Conservation (phyloP, 495 filamentous ascomycete species). For the Cudoniella acicularis region DNA sequence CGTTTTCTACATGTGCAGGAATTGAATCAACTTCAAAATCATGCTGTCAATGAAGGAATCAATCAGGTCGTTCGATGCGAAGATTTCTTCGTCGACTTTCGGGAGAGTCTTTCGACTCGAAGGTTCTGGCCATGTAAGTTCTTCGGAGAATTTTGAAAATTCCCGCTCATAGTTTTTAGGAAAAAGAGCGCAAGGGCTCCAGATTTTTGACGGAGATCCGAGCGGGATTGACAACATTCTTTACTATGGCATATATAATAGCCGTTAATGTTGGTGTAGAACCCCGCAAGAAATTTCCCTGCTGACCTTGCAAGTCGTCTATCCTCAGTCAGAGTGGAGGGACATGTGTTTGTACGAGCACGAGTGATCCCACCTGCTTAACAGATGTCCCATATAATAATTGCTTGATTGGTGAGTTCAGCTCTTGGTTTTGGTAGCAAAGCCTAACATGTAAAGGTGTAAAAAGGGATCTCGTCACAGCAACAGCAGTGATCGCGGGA, state of each 20-base stretch:
- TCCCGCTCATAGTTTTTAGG: conserved; percentile 12
- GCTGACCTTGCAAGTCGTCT: conserved; percentile 32
- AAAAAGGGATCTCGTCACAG: conserved; percentile 73
- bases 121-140: conserved; percentile 61
- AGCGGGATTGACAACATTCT: conserved; percentile 79
- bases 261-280: conserved; percentile 43
- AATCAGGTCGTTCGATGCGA: conserved; percentile 28
- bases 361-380: conserved; percentile 45
- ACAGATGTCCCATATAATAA: conserved; percentile 52
- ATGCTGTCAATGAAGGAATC: conserved; percentile 13
- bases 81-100: conserved; percentile 45
- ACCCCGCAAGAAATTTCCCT: not conserved
- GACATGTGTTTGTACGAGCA: conserved; percentile 60
- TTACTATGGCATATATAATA: conserved; percentile 82
- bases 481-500: conserved; percentile 68
- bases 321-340: conserved; percentile 63
- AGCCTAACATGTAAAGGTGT: conserved; percentile 40
- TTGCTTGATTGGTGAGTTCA: conserved; percentile 41
- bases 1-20: conserved; percentile 22
- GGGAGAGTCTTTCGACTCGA: conserved; percentile 71
- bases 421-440: not conserved
- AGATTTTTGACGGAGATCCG: conserved; percentile 74
- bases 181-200: conserved; percentile 56
- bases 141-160: not conserved
- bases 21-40: not conserved